These are phyloP conservation scores for Sporisorium exsertum DNA, from an alignment of 1,284 basidiomycete genomes.

Conservation along the genomic window DNA sequence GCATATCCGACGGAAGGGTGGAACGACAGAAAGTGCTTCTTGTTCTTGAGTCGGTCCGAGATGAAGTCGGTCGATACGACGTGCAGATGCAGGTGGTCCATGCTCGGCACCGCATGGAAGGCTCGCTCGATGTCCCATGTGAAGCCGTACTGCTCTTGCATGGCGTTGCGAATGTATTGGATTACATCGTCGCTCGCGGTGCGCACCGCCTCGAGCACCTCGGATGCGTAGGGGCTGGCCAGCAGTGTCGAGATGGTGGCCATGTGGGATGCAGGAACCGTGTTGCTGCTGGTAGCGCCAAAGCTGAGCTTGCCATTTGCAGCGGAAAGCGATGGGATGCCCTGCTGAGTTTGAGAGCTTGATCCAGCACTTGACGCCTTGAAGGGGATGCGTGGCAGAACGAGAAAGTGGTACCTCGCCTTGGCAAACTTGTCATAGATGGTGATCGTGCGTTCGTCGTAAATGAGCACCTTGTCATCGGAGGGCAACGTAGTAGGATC, in stretches of 20 bases:
- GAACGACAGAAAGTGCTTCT: slow-evolving; percentile 92
- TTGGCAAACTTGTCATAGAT: slow-evolving; percentile 89
- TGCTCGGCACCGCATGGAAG: slow-evolving; percentile 83
- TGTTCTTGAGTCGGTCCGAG: slow-evolving; percentile 81
- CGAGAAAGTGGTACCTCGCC: slow-evolving; percentile 59
- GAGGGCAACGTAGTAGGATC: slow-evolving; percentile 23
- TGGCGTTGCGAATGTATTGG: slow-evolving; percentile 80
- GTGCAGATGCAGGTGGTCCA: slow-evolving; percentile 70
- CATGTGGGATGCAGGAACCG: slow-evolving; percentile 52
- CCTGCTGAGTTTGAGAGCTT: not conserved
- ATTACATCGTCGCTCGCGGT: slow-evolving; percentile 43
- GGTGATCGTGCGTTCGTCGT: slow-evolving; percentile 76
- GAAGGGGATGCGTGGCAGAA: slow-evolving; percentile 54
- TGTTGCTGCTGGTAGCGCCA: slow-evolving; percentile 31
- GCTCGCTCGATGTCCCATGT: slow-evolving; percentile 72
- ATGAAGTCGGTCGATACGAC: slow-evolving; percentile 83
- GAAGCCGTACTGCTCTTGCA: slow-evolving; percentile 73
- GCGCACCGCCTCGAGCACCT: slow-evolving; percentile 46
- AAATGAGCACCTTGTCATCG: slow-evolving; percentile 75
- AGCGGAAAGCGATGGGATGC: slow-evolving; percentile 17
- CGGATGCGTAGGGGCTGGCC: slow-evolving; percentile 47
- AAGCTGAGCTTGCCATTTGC: slow-evolving; percentile 50
- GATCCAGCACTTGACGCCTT: slow-evolving; percentile 4
- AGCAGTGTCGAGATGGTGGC: slow-evolving; percentile 47
- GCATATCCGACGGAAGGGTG: slow-evolving; percentile 89